Evolutionary conservation across 345 rosid genomes (phyloP).

Genomic region (Geranium brycei): DNA sequence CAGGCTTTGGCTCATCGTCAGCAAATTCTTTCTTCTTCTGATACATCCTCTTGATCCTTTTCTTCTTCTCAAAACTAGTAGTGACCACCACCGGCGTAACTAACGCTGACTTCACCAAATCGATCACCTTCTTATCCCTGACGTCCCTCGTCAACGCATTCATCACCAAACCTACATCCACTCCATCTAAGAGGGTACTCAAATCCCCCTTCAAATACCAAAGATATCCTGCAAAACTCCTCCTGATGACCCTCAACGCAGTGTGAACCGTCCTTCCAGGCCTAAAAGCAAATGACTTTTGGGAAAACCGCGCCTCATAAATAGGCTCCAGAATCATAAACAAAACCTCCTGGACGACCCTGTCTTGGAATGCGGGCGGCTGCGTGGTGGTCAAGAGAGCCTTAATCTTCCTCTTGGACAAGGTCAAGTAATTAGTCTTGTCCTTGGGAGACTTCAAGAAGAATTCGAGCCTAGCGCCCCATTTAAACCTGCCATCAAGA

Average conservation of each 20-base stretch:
- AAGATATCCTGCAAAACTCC: conserved; percentile 78
- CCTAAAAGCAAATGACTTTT: conserved; percentile 77
- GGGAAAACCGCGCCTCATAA: conserved; percentile 76
- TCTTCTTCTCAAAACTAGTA: conserved; percentile 44
- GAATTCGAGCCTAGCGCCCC: conserved; percentile 91
- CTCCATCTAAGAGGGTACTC: conserved; percentile 80
- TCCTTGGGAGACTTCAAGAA: conserved; percentile 79
- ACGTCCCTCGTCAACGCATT: conserved; percentile 86
- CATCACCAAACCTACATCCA: conserved; percentile 74
- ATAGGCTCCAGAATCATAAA: conserved; percentile 76
- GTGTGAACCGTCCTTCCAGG: conserved; percentile 89
- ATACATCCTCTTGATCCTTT: conserved; percentile 71
- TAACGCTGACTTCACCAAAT: conserved; percentile 65
- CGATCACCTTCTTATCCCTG: conserved; percentile 88
- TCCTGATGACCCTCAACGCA: conserved; percentile 73
- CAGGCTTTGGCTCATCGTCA: conserved; percentile 97
- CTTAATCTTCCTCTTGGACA: conserved; percentile 92
- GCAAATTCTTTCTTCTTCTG: conserved; percentile 89
- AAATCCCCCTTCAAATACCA: conserved; percentile 93
- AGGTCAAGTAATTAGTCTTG: conserved; percentile 67
- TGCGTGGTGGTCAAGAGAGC: conserved; percentile 79
- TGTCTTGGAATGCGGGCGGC: conserved; percentile 80
- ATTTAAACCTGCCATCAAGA: conserved; percentile 84
- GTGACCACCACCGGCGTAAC: conserved; percentile 55
- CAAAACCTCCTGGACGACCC: conserved; percentile 86